phyloP scores from a whole-genome alignment of 805 yeast genomes.

The Lipomyces chichibuensis region DNA sequence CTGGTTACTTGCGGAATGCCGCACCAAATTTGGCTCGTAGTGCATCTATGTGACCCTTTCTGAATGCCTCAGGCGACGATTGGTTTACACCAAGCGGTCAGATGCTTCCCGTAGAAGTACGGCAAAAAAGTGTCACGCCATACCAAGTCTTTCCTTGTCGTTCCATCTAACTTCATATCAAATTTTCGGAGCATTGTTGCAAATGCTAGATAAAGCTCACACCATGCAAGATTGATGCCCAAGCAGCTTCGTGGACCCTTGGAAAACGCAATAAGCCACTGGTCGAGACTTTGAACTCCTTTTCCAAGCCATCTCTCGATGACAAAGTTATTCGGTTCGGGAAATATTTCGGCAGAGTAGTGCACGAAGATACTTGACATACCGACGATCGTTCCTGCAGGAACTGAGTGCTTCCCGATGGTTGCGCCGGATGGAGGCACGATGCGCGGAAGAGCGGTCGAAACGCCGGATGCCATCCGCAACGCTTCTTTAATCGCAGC shows the following conservation, averaged over 20 bases:
- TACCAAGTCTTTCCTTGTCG: neutral
- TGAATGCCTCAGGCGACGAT: neutral
- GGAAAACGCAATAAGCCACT: neutral
- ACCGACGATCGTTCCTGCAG: constrained; percentile 1
- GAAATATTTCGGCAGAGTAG: neutral
- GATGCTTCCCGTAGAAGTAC: neutral
- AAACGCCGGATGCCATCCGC: neutral
- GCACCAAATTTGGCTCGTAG: no score
- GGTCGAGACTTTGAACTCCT: neutral
- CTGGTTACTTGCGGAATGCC: no score
- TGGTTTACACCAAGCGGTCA: neutral
- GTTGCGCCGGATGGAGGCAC: neutral
- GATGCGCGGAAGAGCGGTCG: neutral
- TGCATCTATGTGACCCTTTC: no score
- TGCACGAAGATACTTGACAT: constrained; percentile 1
- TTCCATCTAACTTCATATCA: neutral
- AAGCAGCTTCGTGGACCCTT: neutral
- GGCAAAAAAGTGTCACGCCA: neutral
- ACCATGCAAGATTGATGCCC: neutral
- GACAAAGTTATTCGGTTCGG: neutral
- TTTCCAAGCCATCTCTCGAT: neutral
- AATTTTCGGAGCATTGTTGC: neutral
- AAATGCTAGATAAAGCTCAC: neutral
- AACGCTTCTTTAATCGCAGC: neutral
- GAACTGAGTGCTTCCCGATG: neutral